Evolutionary conservation across 2,329 filamentous ascomycete genomes (phyloP).

Genomic region (Graphium sp.): DNA sequence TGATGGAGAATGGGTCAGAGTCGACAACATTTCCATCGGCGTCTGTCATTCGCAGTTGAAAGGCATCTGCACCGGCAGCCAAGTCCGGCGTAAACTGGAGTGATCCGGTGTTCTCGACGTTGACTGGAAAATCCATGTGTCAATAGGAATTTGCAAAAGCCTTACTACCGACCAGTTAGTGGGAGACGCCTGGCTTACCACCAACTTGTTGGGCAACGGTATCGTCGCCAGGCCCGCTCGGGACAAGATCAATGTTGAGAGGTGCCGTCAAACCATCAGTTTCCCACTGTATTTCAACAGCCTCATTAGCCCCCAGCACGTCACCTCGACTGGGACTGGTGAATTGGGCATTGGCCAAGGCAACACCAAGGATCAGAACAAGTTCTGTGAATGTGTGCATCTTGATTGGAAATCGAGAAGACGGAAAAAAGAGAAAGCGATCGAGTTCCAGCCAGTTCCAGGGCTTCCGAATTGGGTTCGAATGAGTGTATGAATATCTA

Average conservation of each 20-base stretch:
- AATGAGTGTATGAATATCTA: not conserved
- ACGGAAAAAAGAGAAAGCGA: not conserved
- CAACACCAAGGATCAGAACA: constrained; percentile 3
- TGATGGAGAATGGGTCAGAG: constrained; percentile 1
- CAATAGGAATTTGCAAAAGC: not conserved
- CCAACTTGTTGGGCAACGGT: constrained; percentile 1
- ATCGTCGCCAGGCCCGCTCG: constrained; percentile 1
- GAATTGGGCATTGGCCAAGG: constrained; percentile 2
- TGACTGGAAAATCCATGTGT: not conserved
- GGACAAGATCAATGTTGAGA: constrained; percentile 1
- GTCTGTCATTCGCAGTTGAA: constrained; percentile 1
- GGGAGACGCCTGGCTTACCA: constrained; percentile 1
- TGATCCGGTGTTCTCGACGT: constrained; percentile 3
- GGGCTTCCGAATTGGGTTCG: no score
- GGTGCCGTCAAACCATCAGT: constrained; percentile 2
- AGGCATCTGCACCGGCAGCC: constrained; percentile 1
- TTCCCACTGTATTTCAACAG: constrained; percentile 1
- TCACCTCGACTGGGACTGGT: not conserved
- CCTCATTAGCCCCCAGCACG: constrained; percentile 1
- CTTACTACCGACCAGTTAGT: not conserved
- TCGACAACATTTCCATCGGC: constrained; percentile 2
- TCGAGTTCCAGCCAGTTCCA: no score
- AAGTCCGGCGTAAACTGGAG: constrained; percentile 1
- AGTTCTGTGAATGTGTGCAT: constrained; percentile 3
- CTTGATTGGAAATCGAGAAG: not conserved